phyloP scores from a whole-genome alignment of 331 rosid species.

The Pyracantha coccinea region DNA sequence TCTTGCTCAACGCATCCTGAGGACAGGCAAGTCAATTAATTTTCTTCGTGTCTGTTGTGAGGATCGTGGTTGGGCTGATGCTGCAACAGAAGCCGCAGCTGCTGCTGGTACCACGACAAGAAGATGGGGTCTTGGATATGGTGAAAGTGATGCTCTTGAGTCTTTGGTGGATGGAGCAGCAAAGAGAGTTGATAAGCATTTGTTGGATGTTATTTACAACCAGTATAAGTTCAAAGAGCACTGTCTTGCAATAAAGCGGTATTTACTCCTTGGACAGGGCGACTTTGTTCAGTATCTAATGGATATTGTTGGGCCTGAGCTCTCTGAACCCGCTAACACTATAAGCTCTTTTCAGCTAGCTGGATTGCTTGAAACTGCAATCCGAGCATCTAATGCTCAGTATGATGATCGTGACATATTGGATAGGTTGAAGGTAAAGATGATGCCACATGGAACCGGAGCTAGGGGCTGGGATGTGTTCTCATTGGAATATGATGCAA shows the following conservation, averaged over 20 bases:
- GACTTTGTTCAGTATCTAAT: conserved; percentile 96
- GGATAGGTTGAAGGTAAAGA: conserved; percentile 88
- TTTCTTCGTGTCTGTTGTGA: conserved; percentile 97
- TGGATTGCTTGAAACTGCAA: conserved; percentile 86
- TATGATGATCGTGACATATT: conserved; percentile 87
- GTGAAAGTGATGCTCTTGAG: conserved; percentile 91
- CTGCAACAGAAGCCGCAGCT: conserved; percentile 71
- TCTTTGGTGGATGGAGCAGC: conserved; percentile 87
- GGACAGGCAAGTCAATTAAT: conserved; percentile 97
- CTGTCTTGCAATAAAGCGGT: conserved; percentile 91
- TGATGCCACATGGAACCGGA: conserved; percentile 96
- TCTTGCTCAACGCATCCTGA: conserved; percentile 83
- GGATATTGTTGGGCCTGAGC: conserved; percentile 98
- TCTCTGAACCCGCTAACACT: conserved; percentile 91
- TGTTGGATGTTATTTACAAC: conserved; percentile 75
- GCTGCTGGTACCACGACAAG: conserved; percentile 71
- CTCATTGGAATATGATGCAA: conserved; percentile 86
- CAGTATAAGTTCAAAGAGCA: conserved; percentile 90
- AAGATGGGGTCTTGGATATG: conserved; percentile 87
- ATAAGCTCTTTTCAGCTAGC: conserved; percentile 91
- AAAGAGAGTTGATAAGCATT: conserved; percentile 83
- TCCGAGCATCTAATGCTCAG: conserved; percentile 91
- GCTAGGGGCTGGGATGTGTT: conserved; percentile 98
- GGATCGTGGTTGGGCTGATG: conserved; percentile 88
- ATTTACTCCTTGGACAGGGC: conserved; percentile 91